Base-by-base conservation (phyloP, 164 flowering plant species). In the Magnolia kwangsiensis region DNA sequence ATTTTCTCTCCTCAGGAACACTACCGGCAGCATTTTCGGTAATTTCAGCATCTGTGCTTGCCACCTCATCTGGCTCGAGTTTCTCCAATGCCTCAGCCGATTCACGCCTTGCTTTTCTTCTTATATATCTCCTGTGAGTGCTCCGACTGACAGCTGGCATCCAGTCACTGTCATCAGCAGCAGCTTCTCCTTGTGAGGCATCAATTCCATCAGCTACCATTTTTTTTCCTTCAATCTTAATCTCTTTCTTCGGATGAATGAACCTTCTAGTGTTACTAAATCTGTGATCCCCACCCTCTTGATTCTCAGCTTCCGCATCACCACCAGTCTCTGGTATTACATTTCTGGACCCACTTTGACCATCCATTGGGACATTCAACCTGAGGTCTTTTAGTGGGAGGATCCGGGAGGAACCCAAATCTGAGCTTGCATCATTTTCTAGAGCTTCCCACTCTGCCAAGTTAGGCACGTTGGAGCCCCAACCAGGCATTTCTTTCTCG, bases 401-500 rank as follows among this genome's bases (percentile, higher is more conserved):
- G 69, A 96, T 96, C 83, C 84, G 91, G 0, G 99, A 94, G 0
- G 99, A 94, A 66, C 76, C 75, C 16, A 80, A 4, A 65, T 83
- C 72, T n/a, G 82, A 37, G 29, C 66, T 78, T 65, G 81, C 83
- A 65, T 87, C 97, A 67, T 87, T 77, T 71, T 96, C 98, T 58
- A 96, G 72, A 45, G 98, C 98, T 83, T 96, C 99, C 99, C 99
- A 96, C 77, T 96, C 98, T 74, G 88, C 91, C 82, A 94, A 77
- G 84, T 96, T 96, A 61, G 97, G 91, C 16, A 96, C 98, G 84
- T 96, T 96, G 21, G 86, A 76, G 11, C 99, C 99, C 98, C 99
- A 96, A 0, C 99, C 99, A 51, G 98, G 99, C 90, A 94, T 74
- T 45, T 92, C 97, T 80, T 90, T 96, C 82, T 89, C 98, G 13